These are phyloP conservation scores for Lentinula novae-zelandiae DNA, from an alignment of 1,284 basidiomycete genomes.

Conservation along the genomic window DNA sequence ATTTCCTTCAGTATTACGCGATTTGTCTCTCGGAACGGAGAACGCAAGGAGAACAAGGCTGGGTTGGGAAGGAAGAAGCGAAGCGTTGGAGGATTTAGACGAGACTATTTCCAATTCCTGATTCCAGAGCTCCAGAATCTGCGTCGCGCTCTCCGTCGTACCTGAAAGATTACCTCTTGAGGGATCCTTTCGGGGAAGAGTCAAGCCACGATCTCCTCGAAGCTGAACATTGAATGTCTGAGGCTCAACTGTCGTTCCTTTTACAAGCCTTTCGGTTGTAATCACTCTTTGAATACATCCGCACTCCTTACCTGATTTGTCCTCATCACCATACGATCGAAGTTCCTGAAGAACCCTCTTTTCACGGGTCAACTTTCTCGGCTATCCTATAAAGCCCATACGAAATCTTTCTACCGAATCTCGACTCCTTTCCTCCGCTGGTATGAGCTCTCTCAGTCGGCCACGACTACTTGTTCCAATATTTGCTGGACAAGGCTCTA, in stretches of 20 bases:
- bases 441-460: neutral
- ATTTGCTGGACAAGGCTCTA: slow-evolving; percentile 55
- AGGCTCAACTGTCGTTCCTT: neutral
- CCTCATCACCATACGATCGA: neutral
- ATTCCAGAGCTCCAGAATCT: neutral
- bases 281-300: neutral
- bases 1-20: neutral
- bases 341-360: neutral
- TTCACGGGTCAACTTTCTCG: neutral
- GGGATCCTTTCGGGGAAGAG: neutral
- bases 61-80: neutral
- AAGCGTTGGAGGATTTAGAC: neutral
- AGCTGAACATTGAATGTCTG: neutral
- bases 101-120: neutral
- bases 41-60: neutral
- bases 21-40: neutral
- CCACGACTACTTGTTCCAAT: slow-evolving; percentile 35
- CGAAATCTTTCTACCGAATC: neutral
- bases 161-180: neutral
- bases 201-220: neutral
- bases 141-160: neutral
- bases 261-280: neutral
- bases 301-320: neutral
- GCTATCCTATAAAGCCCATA: slow-evolving; percentile 3
- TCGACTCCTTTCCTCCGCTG: neutral